A percentile compares a stretch with the other conserved stretches of the same genome.
phyloP scores from a whole-genome alignment of 257 asterid genomes.

The Penstemon barbatus region DNA sequence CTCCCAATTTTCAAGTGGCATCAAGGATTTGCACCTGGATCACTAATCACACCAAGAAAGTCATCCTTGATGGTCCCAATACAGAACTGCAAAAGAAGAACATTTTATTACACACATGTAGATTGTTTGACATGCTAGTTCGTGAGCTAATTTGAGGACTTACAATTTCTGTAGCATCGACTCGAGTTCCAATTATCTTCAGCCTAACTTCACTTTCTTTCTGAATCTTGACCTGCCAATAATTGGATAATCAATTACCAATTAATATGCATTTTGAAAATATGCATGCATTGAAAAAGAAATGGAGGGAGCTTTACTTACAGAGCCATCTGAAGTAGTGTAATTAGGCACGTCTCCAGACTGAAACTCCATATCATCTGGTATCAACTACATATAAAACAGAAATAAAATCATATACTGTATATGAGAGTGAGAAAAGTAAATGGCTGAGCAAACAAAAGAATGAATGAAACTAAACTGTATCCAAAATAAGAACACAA shows the following conservation, averaged over 20 bases:
- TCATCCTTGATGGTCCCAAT: slow-evolving; percentile 93
- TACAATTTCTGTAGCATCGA: slow-evolving; percentile 90
- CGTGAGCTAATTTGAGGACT: slow-evolving; percentile 27
- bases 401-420: slow-evolving; percentile 3
- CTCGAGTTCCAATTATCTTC: slow-evolving; percentile 66
- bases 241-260: slow-evolving; percentile 21
- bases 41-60: slow-evolving; percentile 92
- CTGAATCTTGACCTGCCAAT: slow-evolving; percentile 54
- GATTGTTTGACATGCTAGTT: slow-evolving; percentile 24
- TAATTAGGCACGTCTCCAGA: slow-evolving; percentile 90
- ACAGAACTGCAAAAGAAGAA: slow-evolving; percentile 62
- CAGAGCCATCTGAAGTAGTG: slow-evolving; percentile 92
- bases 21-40: slow-evolving; percentile 55
- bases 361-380: slow-evolving; percentile 97
- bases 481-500: not conserved
- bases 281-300: slow-evolving; percentile 15
- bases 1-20: too few relatives aligned
- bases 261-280: not conserved
- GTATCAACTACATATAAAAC: slow-evolving; percentile 62
- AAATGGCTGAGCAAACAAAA: not conserved
- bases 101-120: not conserved
- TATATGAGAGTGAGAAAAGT: not conserved
- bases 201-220: slow-evolving; percentile 64
- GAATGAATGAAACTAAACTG: not conserved
- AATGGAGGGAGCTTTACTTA: slow-evolving; percentile 22